phyloP scores from a whole-genome alignment of 208 protist species.

The Tritrichomonas musculus region DNA sequence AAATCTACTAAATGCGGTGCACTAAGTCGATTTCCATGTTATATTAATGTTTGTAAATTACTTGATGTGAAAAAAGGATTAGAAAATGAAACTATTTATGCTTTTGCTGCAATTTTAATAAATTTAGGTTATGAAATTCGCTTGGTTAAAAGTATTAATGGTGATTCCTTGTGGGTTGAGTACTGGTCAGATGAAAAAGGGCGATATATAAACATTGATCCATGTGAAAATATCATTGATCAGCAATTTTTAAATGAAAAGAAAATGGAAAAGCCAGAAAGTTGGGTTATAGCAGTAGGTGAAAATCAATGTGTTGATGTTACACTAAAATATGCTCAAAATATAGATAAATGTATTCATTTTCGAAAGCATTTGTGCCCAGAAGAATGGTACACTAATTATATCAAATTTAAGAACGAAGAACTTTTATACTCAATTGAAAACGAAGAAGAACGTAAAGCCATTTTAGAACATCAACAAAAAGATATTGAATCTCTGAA shows the following conservation, averaged over 20 bases:
- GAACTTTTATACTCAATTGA: too few species aligned
- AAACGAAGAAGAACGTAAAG: too few species aligned
- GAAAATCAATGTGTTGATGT: background rate
- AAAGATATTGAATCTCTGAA: too few species aligned
- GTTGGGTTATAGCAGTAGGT: background rate
- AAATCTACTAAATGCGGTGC: background rate
- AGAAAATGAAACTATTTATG: background rate
- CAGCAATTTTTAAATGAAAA: background rate
- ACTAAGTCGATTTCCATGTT: background rate
- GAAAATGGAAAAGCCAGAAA: background rate
- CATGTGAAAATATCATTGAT: background rate
- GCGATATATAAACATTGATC: background rate
- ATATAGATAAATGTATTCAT: background rate
- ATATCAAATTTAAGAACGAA: too few species aligned
- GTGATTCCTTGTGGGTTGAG: background rate
- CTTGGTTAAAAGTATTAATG: background rate
- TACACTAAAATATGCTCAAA: background rate
- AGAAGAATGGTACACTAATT: too few species aligned
- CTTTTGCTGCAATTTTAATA: background rate
- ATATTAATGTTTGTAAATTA: background rate
- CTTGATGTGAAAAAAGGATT: background rate
- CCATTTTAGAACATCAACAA: too few species aligned
- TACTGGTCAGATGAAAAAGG: background rate
- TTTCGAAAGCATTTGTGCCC: background rate
- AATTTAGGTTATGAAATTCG: background rate